phyloP scores from a whole-genome alignment of 2,329 filamentous ascomycete genomes.

The Clarireedia paspali region DNA sequence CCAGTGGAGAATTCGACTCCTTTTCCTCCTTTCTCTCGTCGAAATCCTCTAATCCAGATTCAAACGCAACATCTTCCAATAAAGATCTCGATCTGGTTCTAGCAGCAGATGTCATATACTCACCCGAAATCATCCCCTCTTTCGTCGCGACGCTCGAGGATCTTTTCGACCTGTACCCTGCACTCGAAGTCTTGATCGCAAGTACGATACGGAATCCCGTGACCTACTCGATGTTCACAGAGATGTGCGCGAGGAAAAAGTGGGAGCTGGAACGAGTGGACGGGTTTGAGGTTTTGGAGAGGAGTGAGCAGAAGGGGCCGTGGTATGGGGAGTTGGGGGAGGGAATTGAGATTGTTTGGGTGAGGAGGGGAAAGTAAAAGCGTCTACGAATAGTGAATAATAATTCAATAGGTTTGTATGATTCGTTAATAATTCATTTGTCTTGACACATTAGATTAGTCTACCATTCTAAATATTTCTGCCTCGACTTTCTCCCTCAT shows the following conservation, averaged over 20 bases:
- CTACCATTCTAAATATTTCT: not conserved
- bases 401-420: not conserved
- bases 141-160: conserved; percentile 58
- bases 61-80: conserved; percentile 11
- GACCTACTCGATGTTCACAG: conserved; percentile 59
- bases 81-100: conserved; percentile 53
- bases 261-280: conserved; percentile 37
- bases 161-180: conserved; percentile 49
- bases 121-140: conserved; percentile 52
- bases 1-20: conserved; percentile 31
- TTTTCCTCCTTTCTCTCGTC: conserved; percentile 4
- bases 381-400: not conserved
- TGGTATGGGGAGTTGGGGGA: conserved; percentile 42
- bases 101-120: conserved; percentile 75
- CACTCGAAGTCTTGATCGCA: conserved; percentile 55
- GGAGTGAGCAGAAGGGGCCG: conserved; percentile 46
- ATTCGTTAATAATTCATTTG: too few species aligned
- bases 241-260: conserved; percentile 38
- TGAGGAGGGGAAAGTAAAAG: not conserved
- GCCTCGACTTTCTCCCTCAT: too few species aligned
- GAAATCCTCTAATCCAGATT: not conserved
- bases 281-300: conserved; percentile 34
- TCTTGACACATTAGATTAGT: not conserved
- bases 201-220: conserved; percentile 63
- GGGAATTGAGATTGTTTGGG: conserved; percentile 3